Evolutionary conservation across 345 rosid species (phyloP), one percentile per base, ranked within the genome.

Genomic region (Viola odorata): DNA sequence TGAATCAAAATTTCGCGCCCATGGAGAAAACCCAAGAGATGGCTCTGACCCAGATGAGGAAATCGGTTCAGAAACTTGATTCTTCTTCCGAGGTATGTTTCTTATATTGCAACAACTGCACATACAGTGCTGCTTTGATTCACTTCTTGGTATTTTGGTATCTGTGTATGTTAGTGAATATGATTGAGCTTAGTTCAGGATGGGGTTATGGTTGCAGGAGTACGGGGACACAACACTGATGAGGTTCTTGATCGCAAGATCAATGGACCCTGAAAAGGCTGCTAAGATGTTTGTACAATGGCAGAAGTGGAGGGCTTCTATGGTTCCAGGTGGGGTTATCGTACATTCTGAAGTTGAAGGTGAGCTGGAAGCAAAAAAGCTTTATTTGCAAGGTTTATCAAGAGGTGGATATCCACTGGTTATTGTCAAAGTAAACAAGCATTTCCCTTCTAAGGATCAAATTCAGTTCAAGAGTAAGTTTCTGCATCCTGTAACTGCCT

Each of bases 231-330:
- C 72, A 1, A 84, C 95, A 37, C 37, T 89, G 60, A 75, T 78
- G 95, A 82, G 96, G 81, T 89, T 94, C 86, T 59, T 94, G 85
- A 75, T 89, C 60, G 96, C 99, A 50, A 82, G 99, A 65, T 84
- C 99, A 69, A 89, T 94, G 97, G 85, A 85, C 60, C 69, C 84
- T 5, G 84, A 68, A 41, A 94, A 84, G 69, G 97, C 96, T 40
- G 91, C 90, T 4, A 85, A 81, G 81, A 80, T 89, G 97, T 83
- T 94, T 81, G 95, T 83, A 41, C 85, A 83, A 67, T 94, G 97
- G 90, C 84, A 65, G 73, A 81, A 84, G 9, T 89, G 99, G 97
- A 94, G 96, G 77, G 61, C 82, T 45, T 50, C 81, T 51, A 72
- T 82, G 66, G 89, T 82, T 62, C 87, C 94, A 15, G 61, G 66